phyloP scores from a whole-genome alignment of 805 yeast genomes.

The Yarrowia hollandica region DNA sequence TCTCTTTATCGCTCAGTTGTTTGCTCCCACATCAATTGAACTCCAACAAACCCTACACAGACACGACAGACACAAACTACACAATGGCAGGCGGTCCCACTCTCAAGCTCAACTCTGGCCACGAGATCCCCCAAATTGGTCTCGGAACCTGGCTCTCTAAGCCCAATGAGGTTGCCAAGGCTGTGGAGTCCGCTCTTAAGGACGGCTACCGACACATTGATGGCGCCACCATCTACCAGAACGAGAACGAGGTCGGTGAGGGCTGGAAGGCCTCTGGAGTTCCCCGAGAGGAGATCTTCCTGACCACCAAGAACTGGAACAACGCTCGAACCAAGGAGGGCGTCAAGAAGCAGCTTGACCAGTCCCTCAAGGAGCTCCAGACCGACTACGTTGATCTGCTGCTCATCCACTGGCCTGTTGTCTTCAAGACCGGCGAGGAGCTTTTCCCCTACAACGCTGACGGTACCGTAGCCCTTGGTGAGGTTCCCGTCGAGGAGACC shows the following conservation, averaged over 20 bases:
- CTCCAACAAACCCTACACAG: background rate
- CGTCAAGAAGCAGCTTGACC: slow-evolving; percentile 48
- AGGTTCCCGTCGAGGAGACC: slow-evolving; percentile 61
- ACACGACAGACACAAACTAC: background rate
- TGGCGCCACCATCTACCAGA: slow-evolving; percentile 56
- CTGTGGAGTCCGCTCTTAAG: slow-evolving; percentile 49
- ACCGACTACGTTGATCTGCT: slow-evolving; percentile 56
- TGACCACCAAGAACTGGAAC: slow-evolving; percentile 46
- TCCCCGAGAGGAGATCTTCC: slow-evolving; percentile 48
- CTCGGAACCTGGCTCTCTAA: slow-evolving; percentile 53
- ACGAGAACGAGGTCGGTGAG: slow-evolving; percentile 56
- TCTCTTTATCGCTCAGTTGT: slow-evolving; percentile 5
- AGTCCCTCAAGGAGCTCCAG: slow-evolving; percentile 47
- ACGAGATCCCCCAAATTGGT: slow-evolving; percentile 54
- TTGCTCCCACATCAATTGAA: background rate
- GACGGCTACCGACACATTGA: slow-evolving; percentile 66
- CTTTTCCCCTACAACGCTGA: slow-evolving; percentile 58
- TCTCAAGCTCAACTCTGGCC: slow-evolving; percentile 46
- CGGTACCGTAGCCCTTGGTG: slow-evolving; percentile 49
- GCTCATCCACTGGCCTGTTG: slow-evolving; percentile 57
- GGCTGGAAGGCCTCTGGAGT: slow-evolving; percentile 60
- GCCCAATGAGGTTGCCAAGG: slow-evolving; percentile 37
- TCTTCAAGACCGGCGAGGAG: slow-evolving; percentile 43
- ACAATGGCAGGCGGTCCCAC: slow-evolving; percentile 30
- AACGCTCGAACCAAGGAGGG: slow-evolving; percentile 43